Evolutionary conservation across 2,329 filamentous ascomycete genomes (phyloP), one percentile per base, ranked within the genome.

Genomic region (Monosporascus cannonballus): DNA sequence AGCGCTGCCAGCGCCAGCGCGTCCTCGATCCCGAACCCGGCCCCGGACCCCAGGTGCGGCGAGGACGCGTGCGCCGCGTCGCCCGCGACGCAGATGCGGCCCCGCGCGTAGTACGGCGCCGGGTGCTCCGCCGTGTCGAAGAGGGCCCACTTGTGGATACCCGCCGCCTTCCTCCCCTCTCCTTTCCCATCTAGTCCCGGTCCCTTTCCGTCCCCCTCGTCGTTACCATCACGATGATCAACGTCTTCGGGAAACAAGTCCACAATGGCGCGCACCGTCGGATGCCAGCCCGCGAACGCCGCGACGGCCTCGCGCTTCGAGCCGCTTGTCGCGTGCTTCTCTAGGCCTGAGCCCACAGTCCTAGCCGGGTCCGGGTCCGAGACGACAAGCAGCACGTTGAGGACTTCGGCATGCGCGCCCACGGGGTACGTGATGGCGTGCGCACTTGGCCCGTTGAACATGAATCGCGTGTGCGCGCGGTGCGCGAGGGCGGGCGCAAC

Each of bases 381-480:
- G 38, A 72, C 66, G 15, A 74, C 71, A 47, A 80, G 77, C 1
- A 81, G 73, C 2, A 80, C 73, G 61, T 87, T 87, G 67, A 86
- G 76, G 3, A 77, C 72, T 8, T 73, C 70, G 9, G 76, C 77
- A n/a, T 74, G 70, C 6, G 78, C 77, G 9, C 42, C 42, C 20
- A 87, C 81, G 0, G 84, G 80, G 61, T 86, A 87, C 0, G 78
- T 83, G 24, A 87, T 71, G 6, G 80, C 59, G 62, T 87, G 84
- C 0, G 77, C 80, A 49, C 73, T 67, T 0, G 76, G 77, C 0
- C 82, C 84, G 51, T 80, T 73, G 63, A 80, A 80, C 73, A 84
- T 79, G 62, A 78, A 76, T 17, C 72, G 67, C 15, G 77, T 80
- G 24, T 64, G 60, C 1, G 78, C 75, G 38, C 76, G 68, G 39